These are phyloP conservation scores for Clarireedia sp. DNA, from an alignment of 2,329 filamentous ascomycete species.

Conservation along the genomic window DNA sequence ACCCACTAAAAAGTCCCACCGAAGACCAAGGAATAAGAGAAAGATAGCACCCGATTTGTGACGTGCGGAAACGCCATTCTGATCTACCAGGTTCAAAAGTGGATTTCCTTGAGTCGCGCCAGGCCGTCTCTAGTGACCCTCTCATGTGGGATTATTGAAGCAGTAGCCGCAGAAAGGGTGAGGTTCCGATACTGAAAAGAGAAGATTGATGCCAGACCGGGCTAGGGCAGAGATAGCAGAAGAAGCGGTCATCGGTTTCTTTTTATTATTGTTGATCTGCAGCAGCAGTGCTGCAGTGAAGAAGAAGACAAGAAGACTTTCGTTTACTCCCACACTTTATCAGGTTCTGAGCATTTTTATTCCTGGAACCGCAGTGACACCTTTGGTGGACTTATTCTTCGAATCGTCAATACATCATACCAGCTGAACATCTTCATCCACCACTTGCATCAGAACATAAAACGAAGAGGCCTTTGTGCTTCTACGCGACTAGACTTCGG, in stretches of 20 bases:
- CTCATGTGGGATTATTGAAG: neutral
- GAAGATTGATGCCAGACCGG: neutral
- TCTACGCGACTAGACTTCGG: too few relatives aligned
- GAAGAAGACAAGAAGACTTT: neutral
- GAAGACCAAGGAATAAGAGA: neutral
- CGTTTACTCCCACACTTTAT: too few relatives aligned
- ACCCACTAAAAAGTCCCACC: neutral
- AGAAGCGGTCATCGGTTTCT: neutral
- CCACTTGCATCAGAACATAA: neutral
- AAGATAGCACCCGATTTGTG: constrained; percentile 4
- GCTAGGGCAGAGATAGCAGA: neutral
- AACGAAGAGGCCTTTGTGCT: too few relatives aligned
- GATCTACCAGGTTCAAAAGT: constrained; percentile 6
- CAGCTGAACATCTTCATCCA: too few relatives aligned
- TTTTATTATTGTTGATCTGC: neutral
- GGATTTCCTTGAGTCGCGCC: constrained; percentile 1
- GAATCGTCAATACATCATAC: too few relatives aligned
- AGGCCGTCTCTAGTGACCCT: neutral
- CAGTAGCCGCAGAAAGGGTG: neutral
- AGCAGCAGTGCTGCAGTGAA: neutral
- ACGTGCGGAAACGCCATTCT: constrained; percentile 8
- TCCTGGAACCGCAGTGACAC: too few relatives aligned
- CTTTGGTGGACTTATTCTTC: too few relatives aligned
- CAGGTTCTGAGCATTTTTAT: too few relatives aligned
- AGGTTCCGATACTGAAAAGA: neutral